Evolutionary conservation across 805 yeast genomes (phyloP).

Genomic region (Starmera amethionina): DNA sequence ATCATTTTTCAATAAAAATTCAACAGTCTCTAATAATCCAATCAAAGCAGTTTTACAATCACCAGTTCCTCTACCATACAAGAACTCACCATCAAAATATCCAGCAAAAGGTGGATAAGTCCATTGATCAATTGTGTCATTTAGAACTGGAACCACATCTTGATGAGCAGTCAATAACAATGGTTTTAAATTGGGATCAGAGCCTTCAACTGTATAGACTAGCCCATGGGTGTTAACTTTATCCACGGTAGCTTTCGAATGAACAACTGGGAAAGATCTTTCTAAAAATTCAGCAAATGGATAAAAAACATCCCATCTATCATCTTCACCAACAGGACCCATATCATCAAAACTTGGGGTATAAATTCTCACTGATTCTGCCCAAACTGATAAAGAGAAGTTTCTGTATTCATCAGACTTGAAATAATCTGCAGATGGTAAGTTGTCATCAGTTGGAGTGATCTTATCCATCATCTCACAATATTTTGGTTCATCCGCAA

Average conservation of each 20-base stretch:
- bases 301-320: conserved; percentile 32
- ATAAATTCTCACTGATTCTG: neutral
- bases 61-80: conserved; percentile 60
- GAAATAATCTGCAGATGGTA: neutral
- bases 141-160: conserved; percentile 63
- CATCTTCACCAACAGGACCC: conserved; percentile 33
- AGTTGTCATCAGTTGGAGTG: no score
- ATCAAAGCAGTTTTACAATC: conserved; percentile 58
- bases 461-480: no score
- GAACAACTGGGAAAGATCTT: conserved; percentile 38
- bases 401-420: neutral
- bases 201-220: conserved; percentile 46
- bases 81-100: conserved; percentile 40
- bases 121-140: conserved; percentile 46
- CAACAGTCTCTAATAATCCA: conserved; percentile 46
- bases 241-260: conserved; percentile 31
- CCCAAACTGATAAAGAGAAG: neutral
- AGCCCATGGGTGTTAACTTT: conserved; percentile 49
- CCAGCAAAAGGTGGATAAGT: conserved; percentile 48
- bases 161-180: conserved; percentile 60
- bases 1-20: conserved; percentile 29
- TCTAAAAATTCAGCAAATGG: conserved; percentile 40
- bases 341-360: neutral
- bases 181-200: conserved; percentile 38
- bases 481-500: no score